phyloP scores from a whole-genome alignment of 192 early-diverging fungal genomes.

The Linnemannia elongata region DNA sequence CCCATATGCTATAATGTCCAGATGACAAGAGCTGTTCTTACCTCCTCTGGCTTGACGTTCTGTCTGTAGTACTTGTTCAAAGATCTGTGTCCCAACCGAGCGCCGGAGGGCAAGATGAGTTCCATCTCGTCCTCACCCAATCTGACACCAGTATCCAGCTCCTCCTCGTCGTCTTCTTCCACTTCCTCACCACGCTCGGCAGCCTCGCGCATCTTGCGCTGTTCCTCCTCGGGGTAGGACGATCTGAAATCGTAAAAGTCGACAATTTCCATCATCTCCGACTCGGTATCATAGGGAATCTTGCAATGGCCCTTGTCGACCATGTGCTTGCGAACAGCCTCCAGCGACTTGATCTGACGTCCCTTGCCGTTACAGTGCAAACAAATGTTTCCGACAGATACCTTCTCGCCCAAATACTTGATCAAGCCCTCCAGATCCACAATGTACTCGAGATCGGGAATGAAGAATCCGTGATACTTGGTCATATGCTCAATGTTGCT shows the following conservation, averaged over 20 bases:
- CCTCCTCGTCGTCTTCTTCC: constrained; percentile 60
- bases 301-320: constrained; percentile 95
- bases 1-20: background rate
- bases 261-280: constrained; percentile 89
- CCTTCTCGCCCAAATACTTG: constrained; percentile 93
- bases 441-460: constrained; percentile 97
- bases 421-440: constrained; percentile 91
- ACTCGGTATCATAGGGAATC: constrained; percentile 95
- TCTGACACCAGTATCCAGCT: constrained; percentile 45
- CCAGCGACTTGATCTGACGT: constrained; percentile 82
- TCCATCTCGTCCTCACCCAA: constrained; percentile 87
- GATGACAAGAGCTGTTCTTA: constrained; percentile 23
- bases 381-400: constrained; percentile 95
- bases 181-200: constrained; percentile 56
- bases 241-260: constrained; percentile 98
- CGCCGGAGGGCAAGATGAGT: constrained; percentile 89
- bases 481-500: constrained; percentile 95
- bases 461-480: constrained; percentile 90
- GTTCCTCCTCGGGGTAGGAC: constrained; percentile 79
- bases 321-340: constrained; percentile 97
- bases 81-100: constrained; percentile 83
- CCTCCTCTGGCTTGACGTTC: constrained; percentile 75
- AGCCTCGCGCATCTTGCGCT: constrained; percentile 58
- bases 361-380: constrained; percentile 96
- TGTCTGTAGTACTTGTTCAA: constrained; percentile 91